These are phyloP conservation scores for Escallonia rubra DNA, from an alignment of 129 eudicot species.

Conservation along the genomic window DNA sequence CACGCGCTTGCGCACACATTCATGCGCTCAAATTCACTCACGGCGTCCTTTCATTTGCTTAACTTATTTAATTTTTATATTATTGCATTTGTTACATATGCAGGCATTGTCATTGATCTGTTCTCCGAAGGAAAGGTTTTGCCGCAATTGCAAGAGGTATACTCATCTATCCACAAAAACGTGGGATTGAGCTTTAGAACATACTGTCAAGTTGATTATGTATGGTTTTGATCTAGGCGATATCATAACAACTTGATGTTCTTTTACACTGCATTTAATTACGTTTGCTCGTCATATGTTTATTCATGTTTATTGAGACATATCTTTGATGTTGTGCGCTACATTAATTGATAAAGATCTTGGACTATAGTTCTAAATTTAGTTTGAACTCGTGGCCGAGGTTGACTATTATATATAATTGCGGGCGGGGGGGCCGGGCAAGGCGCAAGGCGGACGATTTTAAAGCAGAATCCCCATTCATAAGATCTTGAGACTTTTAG, in stretches of 20 bases:
- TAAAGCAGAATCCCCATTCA: no score
- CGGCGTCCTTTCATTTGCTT: background rate
- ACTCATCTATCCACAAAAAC: constrained; percentile 1
- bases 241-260: background rate
- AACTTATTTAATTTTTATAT: background rate
- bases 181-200: background rate
- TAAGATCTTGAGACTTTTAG: no score
- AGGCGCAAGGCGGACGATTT: no score
- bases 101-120: constrained; percentile 83
- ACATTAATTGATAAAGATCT: no score
- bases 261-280: background rate
- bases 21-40: background rate
- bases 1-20: background rate
- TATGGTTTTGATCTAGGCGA: background rate
- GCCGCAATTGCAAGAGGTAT: constrained; percentile 72
- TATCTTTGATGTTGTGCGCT: no score
- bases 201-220: background rate
- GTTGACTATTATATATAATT: no score
- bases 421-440: no score
- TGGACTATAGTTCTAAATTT: no score
- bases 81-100: constrained; percentile 2
- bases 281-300: background rate
- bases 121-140: constrained; percentile 75
- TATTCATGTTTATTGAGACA: no score
- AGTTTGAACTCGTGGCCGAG: no score